Evolutionary conservation across 1,139 yeast species (phyloP).

Genomic region (Suhomyces maxii): DNA sequence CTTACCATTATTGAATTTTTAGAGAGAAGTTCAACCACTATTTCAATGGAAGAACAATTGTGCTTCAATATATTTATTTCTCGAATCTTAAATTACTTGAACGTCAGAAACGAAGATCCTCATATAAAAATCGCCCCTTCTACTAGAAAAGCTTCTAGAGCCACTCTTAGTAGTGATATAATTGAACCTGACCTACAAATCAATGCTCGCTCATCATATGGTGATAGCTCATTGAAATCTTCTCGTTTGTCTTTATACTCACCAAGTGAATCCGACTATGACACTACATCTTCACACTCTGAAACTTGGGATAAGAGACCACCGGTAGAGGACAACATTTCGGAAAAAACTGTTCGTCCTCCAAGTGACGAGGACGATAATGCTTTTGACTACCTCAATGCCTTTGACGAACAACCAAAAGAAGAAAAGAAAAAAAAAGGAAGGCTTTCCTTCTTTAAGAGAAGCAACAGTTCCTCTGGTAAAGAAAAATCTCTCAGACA

Average conservation of each 20-base stretch:
- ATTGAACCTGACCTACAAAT: background rate
- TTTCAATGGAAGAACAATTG: conserved; percentile 12
- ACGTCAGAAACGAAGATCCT: conserved; percentile 9
- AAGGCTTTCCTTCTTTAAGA: conserved; percentile 8
- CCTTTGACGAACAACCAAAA: conserved; percentile 14
- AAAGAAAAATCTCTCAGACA: background rate
- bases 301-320: background rate
- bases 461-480: background rate
- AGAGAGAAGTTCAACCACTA: conserved; percentile 1
- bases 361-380: conserved; percentile 18
- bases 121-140: background rate
- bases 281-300: background rate
- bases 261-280: conserved; percentile 7
- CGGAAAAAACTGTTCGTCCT: conserved; percentile 8
- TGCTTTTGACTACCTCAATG: conserved; percentile 15
- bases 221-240: conserved; percentile 12
- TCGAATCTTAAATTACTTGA: conserved; percentile 18
- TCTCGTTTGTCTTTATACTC: conserved; percentile 13
- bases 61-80: conserved; percentile 14
- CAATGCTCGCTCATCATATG: conserved; percentile 2
- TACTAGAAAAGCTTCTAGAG: background rate
- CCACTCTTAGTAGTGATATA: background rate
- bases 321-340: conserved; percentile 3
- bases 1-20: conserved; percentile 17
- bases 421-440: conserved; percentile 7